Evolutionary conservation across 1,284 basidiomycete species (phyloP).

Genomic region (Phlebopus sp.): DNA sequence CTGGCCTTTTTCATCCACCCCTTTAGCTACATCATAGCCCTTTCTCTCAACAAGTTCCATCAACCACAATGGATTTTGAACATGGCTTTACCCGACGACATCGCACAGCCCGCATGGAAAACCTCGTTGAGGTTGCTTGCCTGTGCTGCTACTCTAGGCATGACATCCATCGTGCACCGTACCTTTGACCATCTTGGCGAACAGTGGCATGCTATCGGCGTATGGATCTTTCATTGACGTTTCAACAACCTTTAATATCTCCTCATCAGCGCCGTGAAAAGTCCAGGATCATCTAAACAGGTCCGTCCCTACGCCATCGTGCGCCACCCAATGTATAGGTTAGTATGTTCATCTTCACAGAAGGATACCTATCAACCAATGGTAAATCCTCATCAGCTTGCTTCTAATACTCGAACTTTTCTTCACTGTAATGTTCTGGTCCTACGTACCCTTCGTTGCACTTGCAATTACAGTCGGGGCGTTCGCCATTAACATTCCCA

Average conservation of each 20-base stretch:
- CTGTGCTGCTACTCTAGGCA: slow-evolving; percentile 20
- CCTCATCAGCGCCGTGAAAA: slow-evolving; percentile 29
- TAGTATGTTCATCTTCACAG: not conserved
- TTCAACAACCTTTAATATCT: not conserved
- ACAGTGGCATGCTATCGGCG: slow-evolving; percentile 31
- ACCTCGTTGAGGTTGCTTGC: slow-evolving; percentile 23
- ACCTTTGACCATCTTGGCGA: slow-evolving; percentile 22
- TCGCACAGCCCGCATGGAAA: slow-evolving; percentile 17
- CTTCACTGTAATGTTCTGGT: slow-evolving; percentile 35
- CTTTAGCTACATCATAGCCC: slow-evolving; percentile 23
- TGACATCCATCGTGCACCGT: slow-evolving; percentile 16
- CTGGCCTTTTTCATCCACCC: slow-evolving; percentile 23
- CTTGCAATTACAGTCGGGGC: slow-evolving; percentile 21
- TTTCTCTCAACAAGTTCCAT: slow-evolving; percentile 27
- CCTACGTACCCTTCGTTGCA: slow-evolving; percentile 32
- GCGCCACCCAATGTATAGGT: slow-evolving; percentile 35
- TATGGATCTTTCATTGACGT: slow-evolving; percentile 3
- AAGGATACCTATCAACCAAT: not conserved
- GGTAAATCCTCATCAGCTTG: slow-evolving; percentile 14
- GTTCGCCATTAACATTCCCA: slow-evolving; percentile 33
- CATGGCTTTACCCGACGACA: slow-evolving; percentile 24
- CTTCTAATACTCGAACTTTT: slow-evolving; percentile 29
- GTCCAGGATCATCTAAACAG: slow-evolving; percentile 24
- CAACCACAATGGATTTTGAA: slow-evolving; percentile 34
- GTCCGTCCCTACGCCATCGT: slow-evolving; percentile 34